These are phyloP conservation scores for Lathyrus tuberosus DNA, from an alignment of 306 rosid species.

Conservation along the genomic window DNA sequence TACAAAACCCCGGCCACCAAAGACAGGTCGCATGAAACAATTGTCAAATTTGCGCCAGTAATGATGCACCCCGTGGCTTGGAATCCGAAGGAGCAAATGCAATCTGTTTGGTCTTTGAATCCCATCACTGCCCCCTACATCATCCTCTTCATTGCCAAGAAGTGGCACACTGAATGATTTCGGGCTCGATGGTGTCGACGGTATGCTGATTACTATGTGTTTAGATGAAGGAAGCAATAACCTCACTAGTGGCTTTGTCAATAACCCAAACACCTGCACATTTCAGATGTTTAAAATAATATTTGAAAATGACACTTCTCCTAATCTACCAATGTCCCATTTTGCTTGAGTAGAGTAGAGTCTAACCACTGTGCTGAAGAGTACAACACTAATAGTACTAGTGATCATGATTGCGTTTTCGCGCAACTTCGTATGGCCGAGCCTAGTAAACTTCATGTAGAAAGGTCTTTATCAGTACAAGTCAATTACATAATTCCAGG, in stretches of 20 bases:
- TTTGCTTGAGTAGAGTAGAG: conserved; percentile 19
- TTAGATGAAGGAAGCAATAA: conserved; percentile 73
- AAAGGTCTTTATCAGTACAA: conserved; percentile 15
- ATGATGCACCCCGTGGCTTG: conserved; percentile 71
- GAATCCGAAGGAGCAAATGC: conserved; percentile 64
- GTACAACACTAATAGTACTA: conserved; percentile 94
- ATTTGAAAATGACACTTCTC: conserved; percentile 25
- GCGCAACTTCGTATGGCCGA: conserved; percentile 69
- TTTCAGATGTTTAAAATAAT: conserved; percentile 28
- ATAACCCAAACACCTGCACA: conserved; percentile 88
- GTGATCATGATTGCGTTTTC: conserved; percentile 92
- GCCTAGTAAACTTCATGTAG: conserved; percentile 73
- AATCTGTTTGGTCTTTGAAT: conserved; percentile 48
- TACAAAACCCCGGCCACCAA: conserved; percentile 94
- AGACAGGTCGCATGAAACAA: conserved; percentile 85
- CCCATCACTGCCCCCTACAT: conserved; percentile 44
- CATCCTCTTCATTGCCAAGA: conserved; percentile 51
- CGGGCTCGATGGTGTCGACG: conserved; percentile 69
- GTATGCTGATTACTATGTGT: conserved; percentile 39
- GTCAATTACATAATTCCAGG: background rate
- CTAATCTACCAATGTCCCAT: conserved; percentile 4
- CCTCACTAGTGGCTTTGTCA: conserved; percentile 92
- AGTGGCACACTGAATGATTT: conserved; percentile 72
- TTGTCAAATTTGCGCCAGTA: conserved; percentile 89
- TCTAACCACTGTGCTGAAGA: conserved; percentile 95